Evolutionary conservation across 495 filamentous ascomycete species (phyloP), one percentile per base, ranked within the genome.

Genomic region (Penicillium samsonianum): DNA sequence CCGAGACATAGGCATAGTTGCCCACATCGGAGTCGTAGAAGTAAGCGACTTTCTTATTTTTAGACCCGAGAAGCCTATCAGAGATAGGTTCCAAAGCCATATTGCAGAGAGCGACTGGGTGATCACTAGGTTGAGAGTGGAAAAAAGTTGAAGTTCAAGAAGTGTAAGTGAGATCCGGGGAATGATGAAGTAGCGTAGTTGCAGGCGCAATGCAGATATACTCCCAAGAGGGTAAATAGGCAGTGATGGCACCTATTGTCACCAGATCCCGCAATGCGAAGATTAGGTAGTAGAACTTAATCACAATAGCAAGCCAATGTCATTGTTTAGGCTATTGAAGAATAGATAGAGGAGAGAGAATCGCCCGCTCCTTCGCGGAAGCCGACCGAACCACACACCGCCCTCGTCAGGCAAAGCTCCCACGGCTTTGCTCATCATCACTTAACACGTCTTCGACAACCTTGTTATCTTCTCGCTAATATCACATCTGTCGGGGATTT

Each of bases 21-120:
- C 92, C 92, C 68, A 97, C 92, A 78, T 97, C 92, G 1, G 90
- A 92, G 72, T 97, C 92, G 82, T 97, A 97, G 78, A 97, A 97
- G 75, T 97, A 96, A 26, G 92, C 92, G 45, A 96, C 89, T 59
- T 88, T 87, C 69, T 92, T 93, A 71, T 81, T 81, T 63, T 77
- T 77, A 70, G 75, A 47, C 4, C 53, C 69, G n/a, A 56, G 62
- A 37, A 73, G 54, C 55, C 78, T 77, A 67, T 82, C 82, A 37
- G 73, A 63, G 46, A 69, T 81, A 33, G 82, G 81, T 46, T 77
- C 68, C n/a, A 71, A 68, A 50, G 78, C 62, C 76, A 79, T 78
- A 0, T 52, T 68, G 64, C 33, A 41, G 53, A 35, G 47, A 47
- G 28, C n/a, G 57, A 55, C 20, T 9, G 25, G 23, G 10, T 10